Evolutionary conservation across 257 asterid genomes (phyloP).

Genomic region (Plantago elongata): DNA sequence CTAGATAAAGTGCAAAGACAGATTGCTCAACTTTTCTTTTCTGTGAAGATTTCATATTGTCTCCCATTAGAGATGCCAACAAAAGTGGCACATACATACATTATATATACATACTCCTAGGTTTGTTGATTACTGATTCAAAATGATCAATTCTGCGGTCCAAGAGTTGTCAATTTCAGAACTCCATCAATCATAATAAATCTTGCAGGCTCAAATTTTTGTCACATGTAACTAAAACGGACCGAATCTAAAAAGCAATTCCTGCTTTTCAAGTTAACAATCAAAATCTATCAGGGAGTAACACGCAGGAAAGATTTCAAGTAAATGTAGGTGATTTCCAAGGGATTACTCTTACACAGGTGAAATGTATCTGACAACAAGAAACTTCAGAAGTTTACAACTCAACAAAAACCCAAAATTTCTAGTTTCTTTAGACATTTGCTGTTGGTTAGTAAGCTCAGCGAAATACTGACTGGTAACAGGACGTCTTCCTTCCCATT

Average conservation of each 20-base stretch:
- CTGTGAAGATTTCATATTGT: neutral
- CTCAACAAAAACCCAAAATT: neutral
- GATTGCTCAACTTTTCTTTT: neutral
- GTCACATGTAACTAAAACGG: neutral
- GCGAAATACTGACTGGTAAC: neutral
- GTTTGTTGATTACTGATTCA: neutral
- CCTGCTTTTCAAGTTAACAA: neutral
- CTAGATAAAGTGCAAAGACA: neutral
- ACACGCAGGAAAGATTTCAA: neutral
- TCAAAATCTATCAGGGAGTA: neutral
- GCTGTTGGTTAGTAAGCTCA: slow-evolving; percentile 15
- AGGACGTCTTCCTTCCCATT: neutral
- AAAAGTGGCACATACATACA: neutral
- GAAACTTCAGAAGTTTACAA: neutral
- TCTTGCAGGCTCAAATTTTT: neutral
- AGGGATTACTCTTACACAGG: neutral
- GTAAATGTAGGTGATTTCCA: neutral
- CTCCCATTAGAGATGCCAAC: neutral
- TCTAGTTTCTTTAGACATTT: neutral
- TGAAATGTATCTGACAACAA: neutral
- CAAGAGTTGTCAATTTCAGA: no score
- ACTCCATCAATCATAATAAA: neutral
- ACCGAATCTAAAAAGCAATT: neutral
- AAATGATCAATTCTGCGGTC: no score
- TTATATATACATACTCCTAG: no score